Base-by-base conservation (phyloP, 139 green algal genomes). In the Spirogloea muscicola region DNA sequence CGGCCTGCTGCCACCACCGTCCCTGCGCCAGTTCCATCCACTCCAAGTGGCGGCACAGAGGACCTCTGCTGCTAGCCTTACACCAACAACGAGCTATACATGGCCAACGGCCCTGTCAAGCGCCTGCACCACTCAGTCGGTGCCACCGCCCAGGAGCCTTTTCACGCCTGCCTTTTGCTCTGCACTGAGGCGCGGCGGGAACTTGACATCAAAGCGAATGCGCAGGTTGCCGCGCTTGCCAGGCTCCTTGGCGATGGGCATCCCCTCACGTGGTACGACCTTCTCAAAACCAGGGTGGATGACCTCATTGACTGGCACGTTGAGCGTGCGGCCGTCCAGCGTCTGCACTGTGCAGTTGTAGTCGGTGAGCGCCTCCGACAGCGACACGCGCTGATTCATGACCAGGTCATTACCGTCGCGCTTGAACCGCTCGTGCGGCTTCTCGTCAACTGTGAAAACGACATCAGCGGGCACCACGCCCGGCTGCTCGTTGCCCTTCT, bases 391-490 rank as follows among this genome's bases (percentile, higher is more conserved):
- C 18, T 73, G 73, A 31, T 34, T 88, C 66, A 85, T 85, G 9
- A 92, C 41, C n/a, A 97, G 84, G 82, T 97, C 89, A 73, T 92
- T 86, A 38, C 89, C 89, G 10, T 97, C 89, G 4, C 93, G 82
- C 49, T 73, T 84, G 73, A 96, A 97, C 2, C 58, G 64, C 0
- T 85, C 21, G 77, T 97, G 92, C 39, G 90, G 86, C 87, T 96
- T 94, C 79, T 97, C 93, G 5, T 95, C 84, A 16, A 96, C 65
- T 21, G 93, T 67, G 66, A 97, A 97, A 21, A 96, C 83, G 2
- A 97, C 86, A 84, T 97, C 93, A 27, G 89, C 87, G 10, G 93
- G 66, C 16, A 86, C 75, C 6, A 76, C 63, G n/a, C 90, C 91
- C 0, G 90, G 91, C 27, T 82, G 59, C 80, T 95, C 87, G 55